These are phyloP conservation scores for Agastache rugosa DNA, from an alignment of 257 asterid species.

Conservation along the genomic window DNA sequence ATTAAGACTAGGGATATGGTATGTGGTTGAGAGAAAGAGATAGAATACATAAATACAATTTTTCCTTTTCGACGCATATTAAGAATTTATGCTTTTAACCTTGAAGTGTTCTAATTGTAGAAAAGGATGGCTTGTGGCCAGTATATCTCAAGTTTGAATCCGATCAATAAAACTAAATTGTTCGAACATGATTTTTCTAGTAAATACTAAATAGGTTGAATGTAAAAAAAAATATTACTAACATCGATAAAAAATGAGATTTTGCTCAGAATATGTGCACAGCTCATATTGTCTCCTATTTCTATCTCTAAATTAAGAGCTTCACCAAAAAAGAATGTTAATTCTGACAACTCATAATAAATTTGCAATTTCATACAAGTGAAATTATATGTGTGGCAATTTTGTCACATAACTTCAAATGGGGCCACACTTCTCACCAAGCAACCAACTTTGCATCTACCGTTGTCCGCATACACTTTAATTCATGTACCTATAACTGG, in stretches of 20 bases:
- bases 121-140: too few relatives aligned
- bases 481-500: not conserved
- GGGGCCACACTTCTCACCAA: slow-evolving; percentile 14
- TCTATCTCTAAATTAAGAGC: not conserved
- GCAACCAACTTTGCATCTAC: slow-evolving; percentile 27
- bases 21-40: slow-evolving; percentile 42
- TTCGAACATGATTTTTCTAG: too few relatives aligned
- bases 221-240: too few relatives aligned
- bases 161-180: too few relatives aligned
- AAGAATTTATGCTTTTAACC: not conserved
- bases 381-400: not conserved
- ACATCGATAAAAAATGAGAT: not conserved
- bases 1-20: slow-evolving; percentile 37
- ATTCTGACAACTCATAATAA: slow-evolving; percentile 34
- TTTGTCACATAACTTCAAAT: slow-evolving; percentile 19
- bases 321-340: slow-evolving; percentile 35
- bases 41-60: not conserved
- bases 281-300: slow-evolving; percentile 18
- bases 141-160: not conserved
- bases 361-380: slow-evolving; percentile 7
- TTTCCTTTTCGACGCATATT: not conserved
- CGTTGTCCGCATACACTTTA: not conserved
- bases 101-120: not conserved
- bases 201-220: too few relatives aligned
- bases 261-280: not conserved